These are phyloP conservation scores for Jamesozyma lodderae DNA, from an alignment of 805 yeast species.

Conservation along the genomic window DNA sequence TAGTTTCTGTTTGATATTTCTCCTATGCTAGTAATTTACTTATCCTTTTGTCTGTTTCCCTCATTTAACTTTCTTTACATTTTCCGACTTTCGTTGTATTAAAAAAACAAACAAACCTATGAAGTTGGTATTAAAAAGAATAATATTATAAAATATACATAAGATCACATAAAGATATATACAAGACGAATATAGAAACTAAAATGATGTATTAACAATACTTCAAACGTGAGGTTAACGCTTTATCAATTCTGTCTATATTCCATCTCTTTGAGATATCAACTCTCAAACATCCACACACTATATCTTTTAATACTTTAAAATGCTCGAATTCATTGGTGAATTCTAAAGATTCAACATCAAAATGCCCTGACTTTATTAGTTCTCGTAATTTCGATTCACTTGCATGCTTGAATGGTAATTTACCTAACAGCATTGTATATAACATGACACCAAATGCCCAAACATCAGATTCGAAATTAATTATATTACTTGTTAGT, in stretches of 20 bases:
- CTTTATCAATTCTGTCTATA: slow-evolving; percentile 32
- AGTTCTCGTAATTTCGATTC: slow-evolving; percentile 69
- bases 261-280: slow-evolving; percentile 46
- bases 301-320: slow-evolving; percentile 25
- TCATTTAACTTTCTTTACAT: too few species aligned
- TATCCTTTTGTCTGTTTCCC: too few species aligned
- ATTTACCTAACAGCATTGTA: slow-evolving; percentile 60
- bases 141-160: neutral
- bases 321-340: slow-evolving; percentile 27
- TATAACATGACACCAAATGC: slow-evolving; percentile 75
- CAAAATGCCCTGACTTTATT: slow-evolving; percentile 60
- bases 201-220: neutral
- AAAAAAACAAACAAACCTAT: too few species aligned
- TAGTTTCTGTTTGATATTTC: too few species aligned
- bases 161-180: neutral
- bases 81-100: too few species aligned
- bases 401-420: slow-evolving; percentile 80
- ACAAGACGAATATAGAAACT: neutral
- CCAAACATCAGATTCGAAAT: slow-evolving; percentile 79
- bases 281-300: slow-evolving; percentile 46
- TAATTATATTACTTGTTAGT: slow-evolving; percentile 30
- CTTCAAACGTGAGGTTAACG: neutral
- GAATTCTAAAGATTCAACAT: slow-evolving; percentile 35
- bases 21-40: too few species aligned
- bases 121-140: too few species aligned